Conservation (phyloP, 106 monocot genomes). For the Xerophyta viscosa region DNA sequence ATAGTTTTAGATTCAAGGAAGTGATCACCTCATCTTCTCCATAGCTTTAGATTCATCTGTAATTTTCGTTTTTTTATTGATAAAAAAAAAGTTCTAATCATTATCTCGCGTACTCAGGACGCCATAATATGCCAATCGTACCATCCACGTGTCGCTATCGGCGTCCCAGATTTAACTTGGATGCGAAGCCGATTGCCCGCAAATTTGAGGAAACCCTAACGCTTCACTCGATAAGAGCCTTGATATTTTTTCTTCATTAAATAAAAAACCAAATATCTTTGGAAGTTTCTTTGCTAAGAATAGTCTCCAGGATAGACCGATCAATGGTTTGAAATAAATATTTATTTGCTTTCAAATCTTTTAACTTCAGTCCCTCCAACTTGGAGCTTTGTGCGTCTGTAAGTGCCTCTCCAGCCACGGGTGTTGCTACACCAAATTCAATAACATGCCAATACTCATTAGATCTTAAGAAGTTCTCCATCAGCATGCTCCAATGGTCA, state of each 20-base stretch:
- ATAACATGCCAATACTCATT: conserved; percentile 12
- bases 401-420: not conserved
- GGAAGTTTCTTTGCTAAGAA: conserved; percentile 19
- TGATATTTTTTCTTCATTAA: conserved; percentile 28
- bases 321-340: conserved; percentile 6
- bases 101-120: too few relatives aligned
- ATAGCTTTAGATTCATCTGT: too few relatives aligned
- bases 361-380: conserved; percentile 4
- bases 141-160: too few relatives aligned
- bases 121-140: too few relatives aligned
- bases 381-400: not conserved
- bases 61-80: too few relatives aligned
- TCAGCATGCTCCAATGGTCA: conserved; percentile 11
- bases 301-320: conserved; percentile 7
- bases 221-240: too few relatives aligned
- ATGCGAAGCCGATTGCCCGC: too few relatives aligned
- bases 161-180: too few relatives aligned
- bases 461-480: conserved; percentile 14
- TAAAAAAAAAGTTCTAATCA: too few relatives aligned
- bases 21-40: too few relatives aligned
- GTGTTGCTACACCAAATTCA: not conserved
- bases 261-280: conserved; percentile 27
- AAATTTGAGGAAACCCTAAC: too few relatives aligned
- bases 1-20: too few relatives aligned
- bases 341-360: conserved; percentile 12